Evolutionary conservation across 805 yeast species (phyloP), one percentile per base, ranked within the genome.

Genomic region (Candida xiaguanensis): DNA sequence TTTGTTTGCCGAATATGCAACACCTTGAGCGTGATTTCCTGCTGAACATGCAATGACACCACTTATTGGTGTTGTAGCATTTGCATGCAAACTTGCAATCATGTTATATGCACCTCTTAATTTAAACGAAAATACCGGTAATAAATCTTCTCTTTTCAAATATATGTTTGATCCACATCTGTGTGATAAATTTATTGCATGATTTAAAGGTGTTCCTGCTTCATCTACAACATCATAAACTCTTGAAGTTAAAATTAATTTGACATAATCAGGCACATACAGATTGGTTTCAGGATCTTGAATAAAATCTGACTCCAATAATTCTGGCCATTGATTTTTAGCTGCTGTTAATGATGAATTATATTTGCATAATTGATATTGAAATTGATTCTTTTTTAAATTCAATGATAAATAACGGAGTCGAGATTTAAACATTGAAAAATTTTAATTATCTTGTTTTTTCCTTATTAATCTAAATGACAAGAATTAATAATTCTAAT

Each of bases 1-100:
- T 43, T 82, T 78, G 44, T 78, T 80, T 3, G 98, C 96, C 16
- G 95, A 84, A 58, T 65, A 91, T 0, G 99, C 99, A 11, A 93
- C 98, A 49, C 99, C 99, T 59, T 93, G 99, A 1, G 99, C 99
- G 53, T 93, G 99, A 62, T 93, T 93, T 25, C 99, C 99, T 3
- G 99, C 99, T 22, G 97, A 88, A 55, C 98, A 93, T 0, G 98
- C 97, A 57, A 95, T 85, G 40, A 93, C 97, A 51, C 99, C 99
- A 35, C 75, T 71, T 59, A 87, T 52, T 47, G 82, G 74, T 33
- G 74, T 77, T 5, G 36, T 26, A 15, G 65, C 57, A 12, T 70
- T 55, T n/a, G 76, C 64, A 38, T 80, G 78, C 36, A 93, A 64
- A 52, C 91, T 86, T 25, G 98, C 95, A 52, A 93, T 85, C 95